These are phyloP conservation scores for Solanum corneliomulleri DNA, from an alignment of 257 asterid genomes.

Conservation along the genomic window DNA sequence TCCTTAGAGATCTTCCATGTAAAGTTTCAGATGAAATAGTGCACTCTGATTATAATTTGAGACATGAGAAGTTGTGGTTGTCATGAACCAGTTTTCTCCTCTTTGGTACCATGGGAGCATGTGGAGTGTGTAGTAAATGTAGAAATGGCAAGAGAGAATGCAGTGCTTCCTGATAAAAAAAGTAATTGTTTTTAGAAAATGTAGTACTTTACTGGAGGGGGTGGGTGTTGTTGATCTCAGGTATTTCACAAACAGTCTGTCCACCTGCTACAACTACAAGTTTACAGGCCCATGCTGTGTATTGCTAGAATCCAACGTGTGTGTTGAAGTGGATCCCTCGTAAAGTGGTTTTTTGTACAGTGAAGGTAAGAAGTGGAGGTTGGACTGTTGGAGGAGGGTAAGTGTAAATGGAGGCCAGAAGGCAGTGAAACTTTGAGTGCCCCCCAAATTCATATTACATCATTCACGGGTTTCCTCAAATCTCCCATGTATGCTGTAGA, in stretches of 20 bases:
- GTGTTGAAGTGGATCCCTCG: background rate
- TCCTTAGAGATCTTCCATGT: background rate
- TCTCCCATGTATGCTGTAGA: background rate
- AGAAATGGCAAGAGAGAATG: background rate
- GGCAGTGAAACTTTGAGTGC: background rate
- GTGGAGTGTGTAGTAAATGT: background rate
- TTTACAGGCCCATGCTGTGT: background rate
- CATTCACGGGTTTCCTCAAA: background rate
- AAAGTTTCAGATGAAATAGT: background rate
- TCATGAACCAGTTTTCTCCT: background rate
- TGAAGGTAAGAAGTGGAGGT: background rate
- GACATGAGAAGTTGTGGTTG: background rate
- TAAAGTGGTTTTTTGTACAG: background rate
- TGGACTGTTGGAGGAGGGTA: background rate
- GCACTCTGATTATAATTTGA: background rate
- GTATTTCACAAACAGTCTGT: background rate
- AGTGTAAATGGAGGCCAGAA: background rate
- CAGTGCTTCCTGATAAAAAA: background rate
- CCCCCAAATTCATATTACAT: background rate
- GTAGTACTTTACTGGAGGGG: background rate
- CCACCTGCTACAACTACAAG: background rate
- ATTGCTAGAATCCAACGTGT: background rate
- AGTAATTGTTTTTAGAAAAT: background rate
- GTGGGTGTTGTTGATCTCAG: background rate
- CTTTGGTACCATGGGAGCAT: background rate